Conservation (phyloP, 805 yeast species). For the Sungouiella blattae region DNA sequence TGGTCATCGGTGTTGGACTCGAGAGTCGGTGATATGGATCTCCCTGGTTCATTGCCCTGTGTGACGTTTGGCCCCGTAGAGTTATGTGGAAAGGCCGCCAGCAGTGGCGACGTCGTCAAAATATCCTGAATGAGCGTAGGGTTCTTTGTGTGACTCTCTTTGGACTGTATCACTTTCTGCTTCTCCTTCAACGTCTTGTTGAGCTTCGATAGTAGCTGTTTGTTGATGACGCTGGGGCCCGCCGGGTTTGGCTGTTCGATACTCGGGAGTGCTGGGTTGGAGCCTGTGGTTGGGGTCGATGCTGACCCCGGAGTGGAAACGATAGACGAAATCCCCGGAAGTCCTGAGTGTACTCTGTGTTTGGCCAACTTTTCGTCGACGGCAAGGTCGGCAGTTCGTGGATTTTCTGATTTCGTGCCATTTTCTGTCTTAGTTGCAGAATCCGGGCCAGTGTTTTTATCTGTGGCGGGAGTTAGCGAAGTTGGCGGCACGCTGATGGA, state of each 20-base stretch:
- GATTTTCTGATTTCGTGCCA: too few species aligned
- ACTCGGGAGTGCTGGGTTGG: too few species aligned
- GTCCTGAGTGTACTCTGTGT: too few species aligned
- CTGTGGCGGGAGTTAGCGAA: too few species aligned
- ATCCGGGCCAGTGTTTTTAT: too few species aligned
- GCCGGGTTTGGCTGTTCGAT: background rate
- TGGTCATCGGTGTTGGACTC: conserved; percentile 1
- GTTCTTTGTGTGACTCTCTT: conserved; percentile 36
- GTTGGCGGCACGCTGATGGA: too few species aligned
- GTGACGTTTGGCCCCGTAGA: conserved; percentile 2
- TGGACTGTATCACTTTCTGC: conserved; percentile 34
- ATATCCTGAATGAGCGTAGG: conserved; percentile 34
- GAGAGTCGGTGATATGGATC: conserved; percentile 1
- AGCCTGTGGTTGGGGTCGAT: too few species aligned
- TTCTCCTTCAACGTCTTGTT: conserved; percentile 43
- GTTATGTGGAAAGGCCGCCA: conserved; percentile 8
- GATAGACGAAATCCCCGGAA: too few species aligned
- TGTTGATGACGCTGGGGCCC: conserved; percentile 20
- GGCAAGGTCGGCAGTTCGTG: too few species aligned
- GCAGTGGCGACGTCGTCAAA: conserved; percentile 32
- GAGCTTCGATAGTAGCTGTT: conserved; percentile 34
- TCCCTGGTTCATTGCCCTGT: background rate
- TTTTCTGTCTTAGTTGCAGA: too few species aligned
- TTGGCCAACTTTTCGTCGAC: too few species aligned
- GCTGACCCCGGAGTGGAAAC: too few species aligned